Evolutionary conservation across 768 basidiomycete genomes (phyloP), one percentile per base, ranked within the genome.

Genomic region (Termitomyces sp.): DNA sequence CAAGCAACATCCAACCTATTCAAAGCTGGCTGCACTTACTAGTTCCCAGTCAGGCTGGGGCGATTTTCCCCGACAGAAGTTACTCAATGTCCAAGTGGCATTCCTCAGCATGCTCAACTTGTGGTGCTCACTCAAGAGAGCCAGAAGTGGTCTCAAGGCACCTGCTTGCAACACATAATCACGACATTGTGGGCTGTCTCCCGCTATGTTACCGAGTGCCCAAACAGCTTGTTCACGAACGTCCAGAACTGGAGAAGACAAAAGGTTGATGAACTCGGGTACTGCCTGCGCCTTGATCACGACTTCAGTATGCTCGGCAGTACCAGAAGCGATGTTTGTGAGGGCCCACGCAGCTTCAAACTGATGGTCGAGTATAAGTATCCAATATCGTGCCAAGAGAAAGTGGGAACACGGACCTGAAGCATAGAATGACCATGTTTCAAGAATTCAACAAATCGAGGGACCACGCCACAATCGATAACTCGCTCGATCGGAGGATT

Each of bases 151-250:
- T 56, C 93, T 81, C 60, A 99, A 78, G 33, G 97, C 96, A 59
- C 94, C 94, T 69, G 92, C 86, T 68, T 92, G 87, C 52, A 99
- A 83, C 53, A 98, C 97, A 66, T 94, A 95, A 70, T 99, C 97
- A 67, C 97, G 79, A 81, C 97, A 99, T 69, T 90, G 86, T 22
- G 97, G 97, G 63, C 94, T 96, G 73, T 99, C 97, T 59, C 97
- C 97, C 54, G 97, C 97, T 63, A 99, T 98, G 76, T 99, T 99
- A 58, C 97, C 97, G 59, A 99, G 81, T 22, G 97, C 97, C 97
- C 96, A 99, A 26, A 99, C 97, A 26, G 97, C 97, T 75, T 99
- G 97, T 75, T 99, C 97, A 59, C 96, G 88, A 60, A 99, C 97
- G 74, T 99, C 97, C 58, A 94, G 80, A 38, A 97, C 94, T 44